Percentiles rank a stretch among this genome's conserved stretches.
phyloP scores from a whole-genome alignment of 768 basidiomycete species.

The Dacryopinax spathularia region DNA sequence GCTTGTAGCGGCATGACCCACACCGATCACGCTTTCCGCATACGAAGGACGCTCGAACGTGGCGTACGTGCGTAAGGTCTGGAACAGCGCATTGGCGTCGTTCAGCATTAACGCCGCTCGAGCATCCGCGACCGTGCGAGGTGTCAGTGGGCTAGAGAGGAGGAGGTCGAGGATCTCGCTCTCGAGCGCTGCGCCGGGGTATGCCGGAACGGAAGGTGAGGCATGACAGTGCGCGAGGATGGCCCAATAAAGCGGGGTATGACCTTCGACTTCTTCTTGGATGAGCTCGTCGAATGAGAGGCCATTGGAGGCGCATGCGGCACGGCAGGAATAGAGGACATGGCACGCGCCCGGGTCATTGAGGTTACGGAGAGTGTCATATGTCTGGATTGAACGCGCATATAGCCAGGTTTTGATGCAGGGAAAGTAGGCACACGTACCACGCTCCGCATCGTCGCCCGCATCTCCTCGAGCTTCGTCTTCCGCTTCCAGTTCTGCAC shows the following conservation, averaged over 20 bases:
- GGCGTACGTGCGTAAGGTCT: not conserved
- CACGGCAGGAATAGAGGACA: conserved; percentile 4
- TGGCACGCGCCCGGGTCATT: not conserved
- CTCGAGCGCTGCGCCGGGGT: not conserved
- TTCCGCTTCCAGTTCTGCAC: not conserved
- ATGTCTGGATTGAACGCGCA: too few species aligned
- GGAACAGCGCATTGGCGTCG: conserved; percentile 1
- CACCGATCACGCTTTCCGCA: not conserved
- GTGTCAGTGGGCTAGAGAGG: not conserved
- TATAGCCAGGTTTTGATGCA: too few species aligned
- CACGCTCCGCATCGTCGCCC: not conserved
- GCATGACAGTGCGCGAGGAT: not conserved
- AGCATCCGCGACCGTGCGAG: not conserved
- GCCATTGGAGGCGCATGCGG: not conserved
- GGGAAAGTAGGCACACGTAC: not conserved
- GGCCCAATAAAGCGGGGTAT: not conserved
- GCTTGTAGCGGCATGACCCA: not conserved
- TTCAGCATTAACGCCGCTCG: not conserved
- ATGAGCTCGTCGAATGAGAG: not conserved
- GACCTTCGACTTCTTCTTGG: not conserved
- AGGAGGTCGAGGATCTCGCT: not conserved
- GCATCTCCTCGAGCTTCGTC: not conserved
- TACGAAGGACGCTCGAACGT: not conserved
- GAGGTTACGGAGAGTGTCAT: not conserved
- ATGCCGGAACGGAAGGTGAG: not conserved